Percentiles rank a stretch among this genome's conserved stretches.
Evolutionary conservation across 371 early-diverging fungal genomes (phyloP).

Genomic region (Nematocida ausubeli): DNA sequence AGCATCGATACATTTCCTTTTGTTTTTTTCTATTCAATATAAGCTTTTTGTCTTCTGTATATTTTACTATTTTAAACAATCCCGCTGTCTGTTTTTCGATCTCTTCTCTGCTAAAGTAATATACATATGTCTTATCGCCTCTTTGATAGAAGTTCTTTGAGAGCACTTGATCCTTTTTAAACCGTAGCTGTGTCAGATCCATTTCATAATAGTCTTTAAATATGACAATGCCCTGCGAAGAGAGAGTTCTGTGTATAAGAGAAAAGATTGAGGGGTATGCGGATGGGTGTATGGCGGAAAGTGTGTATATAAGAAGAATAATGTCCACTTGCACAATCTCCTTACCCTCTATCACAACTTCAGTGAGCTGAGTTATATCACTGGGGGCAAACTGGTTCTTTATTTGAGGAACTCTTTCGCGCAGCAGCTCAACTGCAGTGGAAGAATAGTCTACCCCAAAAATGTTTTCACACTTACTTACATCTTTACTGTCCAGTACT

Average conservation of each 20-base stretch:
- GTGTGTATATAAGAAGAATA: slow-evolving; percentile 60
- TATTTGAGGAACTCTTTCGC: slow-evolving; percentile 1
- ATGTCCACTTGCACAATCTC: slow-evolving; percentile 29
- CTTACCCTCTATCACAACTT: neutral
- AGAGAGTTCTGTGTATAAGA: slow-evolving; percentile 29
- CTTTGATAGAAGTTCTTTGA: slow-evolving; percentile 78
- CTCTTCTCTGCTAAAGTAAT: slow-evolving; percentile 56
- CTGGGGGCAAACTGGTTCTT: neutral
- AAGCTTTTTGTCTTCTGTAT: slow-evolving; percentile 81
- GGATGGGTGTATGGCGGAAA: slow-evolving; percentile 58
- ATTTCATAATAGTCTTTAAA: slow-evolving; percentile 81
- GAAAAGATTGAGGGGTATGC: slow-evolving; percentile 39
- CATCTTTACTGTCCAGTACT: neutral
- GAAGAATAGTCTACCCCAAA: slow-evolving; percentile 56
- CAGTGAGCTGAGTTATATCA: neutral
- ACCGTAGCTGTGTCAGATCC: slow-evolving; percentile 80
- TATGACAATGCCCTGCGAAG: slow-evolving; percentile 69
- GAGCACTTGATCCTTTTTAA: slow-evolving; percentile 74
- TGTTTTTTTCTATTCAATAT: slow-evolving; percentile 82
- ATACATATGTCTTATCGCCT: slow-evolving; percentile 75
- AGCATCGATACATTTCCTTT: slow-evolving; percentile 90
- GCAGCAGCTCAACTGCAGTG: slow-evolving; percentile 48
- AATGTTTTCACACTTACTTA: neutral
- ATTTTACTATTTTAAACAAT: slow-evolving; percentile 72
- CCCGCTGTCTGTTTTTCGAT: neutral